Percentiles rank a stretch among this genome's conserved stretches.
Evolutionary conservation across 768 basidiomycete species (phyloP).

Genomic region (Zangia roseola): DNA sequence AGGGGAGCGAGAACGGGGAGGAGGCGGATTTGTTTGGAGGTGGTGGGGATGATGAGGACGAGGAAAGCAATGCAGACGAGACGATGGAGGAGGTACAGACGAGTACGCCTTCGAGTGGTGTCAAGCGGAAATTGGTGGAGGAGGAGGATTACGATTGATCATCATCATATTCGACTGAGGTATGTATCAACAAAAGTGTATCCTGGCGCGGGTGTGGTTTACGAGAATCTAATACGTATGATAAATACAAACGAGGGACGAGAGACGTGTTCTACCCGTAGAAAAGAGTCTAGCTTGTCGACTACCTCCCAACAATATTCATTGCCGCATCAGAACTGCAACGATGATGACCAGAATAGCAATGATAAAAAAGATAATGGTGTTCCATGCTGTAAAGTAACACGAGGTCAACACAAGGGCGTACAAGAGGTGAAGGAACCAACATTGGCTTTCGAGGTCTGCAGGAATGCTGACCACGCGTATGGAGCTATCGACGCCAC

Average conservation of each 20-base stretch:
- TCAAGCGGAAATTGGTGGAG: conserved; percentile 79
- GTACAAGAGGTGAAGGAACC: conserved; percentile 31
- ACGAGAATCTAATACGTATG: conserved; percentile 27
- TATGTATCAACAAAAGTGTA: conserved; percentile 6
- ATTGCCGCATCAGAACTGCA: conserved; percentile 39
- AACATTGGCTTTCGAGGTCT: conserved; percentile 50
- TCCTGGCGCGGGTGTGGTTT: conserved; percentile 7
- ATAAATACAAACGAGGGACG: conserved; percentile 24
- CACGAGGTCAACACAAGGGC: conserved; percentile 30
- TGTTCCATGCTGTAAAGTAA: conserved; percentile 36
- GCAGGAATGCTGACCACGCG: conserved; percentile 76
- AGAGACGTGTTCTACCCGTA: not conserved
- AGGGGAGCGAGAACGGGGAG: conserved; percentile 69
- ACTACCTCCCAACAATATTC: not conserved
- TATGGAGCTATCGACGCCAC: conserved; percentile 87
- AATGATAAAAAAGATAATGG: conserved; percentile 40
- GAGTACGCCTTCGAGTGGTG: conserved; percentile 54
- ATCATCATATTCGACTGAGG: conserved; percentile 28
- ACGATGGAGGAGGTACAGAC: conserved; percentile 78
- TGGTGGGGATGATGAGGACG: conserved; percentile 74
- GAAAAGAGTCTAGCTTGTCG: not conserved
- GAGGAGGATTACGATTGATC: conserved; percentile 82
- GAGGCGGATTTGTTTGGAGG: conserved; percentile 75
- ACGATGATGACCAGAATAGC: conserved; percentile 43
- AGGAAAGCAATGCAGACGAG: conserved; percentile 52